Base-by-base conservation (phyloP, 116 monocot genomes). In the Posidonia oceanica region DNA sequence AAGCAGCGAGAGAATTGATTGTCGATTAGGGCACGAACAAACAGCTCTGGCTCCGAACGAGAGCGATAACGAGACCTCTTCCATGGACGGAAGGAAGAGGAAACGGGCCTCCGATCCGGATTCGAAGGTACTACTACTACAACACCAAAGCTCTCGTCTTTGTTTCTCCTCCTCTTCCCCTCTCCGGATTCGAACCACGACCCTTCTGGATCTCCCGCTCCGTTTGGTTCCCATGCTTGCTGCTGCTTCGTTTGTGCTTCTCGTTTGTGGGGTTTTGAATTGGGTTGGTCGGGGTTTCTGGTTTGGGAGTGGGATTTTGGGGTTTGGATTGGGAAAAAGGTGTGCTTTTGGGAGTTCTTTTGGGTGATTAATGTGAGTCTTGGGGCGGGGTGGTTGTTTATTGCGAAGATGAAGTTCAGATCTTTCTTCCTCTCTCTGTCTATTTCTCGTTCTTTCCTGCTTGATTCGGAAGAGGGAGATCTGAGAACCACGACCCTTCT, bases 51-150 rank as follows among this genome's bases (percentile, higher is more conserved):
- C 61, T 61, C 61, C 61, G 61, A 61, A 61, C 36, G 61, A 29
- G 66, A 66, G 66, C 18, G 18, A 41, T 39, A 10, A 41, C 40
- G 38, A 15, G 39, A 66, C 41, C 16, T 41, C 39, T 15, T 66
- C 66, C 40, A 66, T 66, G 74, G 66, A 74, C 36, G 74, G 56
- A n/a, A 64, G 65, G 66, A 74, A 74, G 66, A 74, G 57, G 74
- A 74, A 74, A 74, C 74, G 74, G 74, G 74, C 74, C 15, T 5
- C n/a, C 40, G 74, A 74, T 74, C 66, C 74, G 74, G 74, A 74
- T 74, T 74, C 74, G 66, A 74, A 64, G 74, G 74, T 74, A 63
- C 29, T 13, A 14, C 1, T 17, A 38, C 21, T 10, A 14, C 3
- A 7, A 10, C 7, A 48, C 37, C 55, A 10, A 29, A 29, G 29